Base-by-base conservation (phyloP, 345 rosid genomes). In the Trapa bicornis region DNA sequence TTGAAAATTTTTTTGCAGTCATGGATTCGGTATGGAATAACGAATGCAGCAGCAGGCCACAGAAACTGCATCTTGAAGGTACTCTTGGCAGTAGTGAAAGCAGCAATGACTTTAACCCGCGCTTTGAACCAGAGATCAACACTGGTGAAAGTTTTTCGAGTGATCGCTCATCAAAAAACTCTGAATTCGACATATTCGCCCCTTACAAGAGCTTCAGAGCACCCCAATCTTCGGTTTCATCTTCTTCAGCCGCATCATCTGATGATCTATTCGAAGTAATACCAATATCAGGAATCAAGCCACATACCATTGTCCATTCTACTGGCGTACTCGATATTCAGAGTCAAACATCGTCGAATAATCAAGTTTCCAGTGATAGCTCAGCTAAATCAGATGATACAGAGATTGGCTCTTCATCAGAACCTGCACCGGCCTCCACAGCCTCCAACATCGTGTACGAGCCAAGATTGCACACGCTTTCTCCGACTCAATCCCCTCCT, bases 401-500 rank as follows among this genome's bases (percentile, higher is more conserved):
- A 7, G 48, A 5, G 48, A 2, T 7, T 58, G 37, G 37, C 29
- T 22, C 29, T 9, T 64, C 70, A 47, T 64, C 67, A 12, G 67
- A 61, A 73, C 54, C 65, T 3, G 38, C 77, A 70, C 62, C 66
- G 5, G 41, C 74, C 35, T 76, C 79, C 66, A 81, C 76, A 53
- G 71, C 75, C 72, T 74, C 89, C 52, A 87, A 80, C 71, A 65
- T 68, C 48, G 29, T 22, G 29, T 22, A 22, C 29, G 84, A 76
- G 69, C 79, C 85, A 6, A 67, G 32, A 10, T 70, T 42, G 0
- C 70, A 33, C 11, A 45, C 5, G 41, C 39, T 48, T 3, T 73
- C 82, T 11, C 77, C 86, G 17, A 84, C 74, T 12, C 76, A 76
- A 72, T 83, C 88, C 61, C 98, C 97, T 67, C 75, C 80, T 1